Percentiles rank a stretch among this genome's conserved stretches.
phyloP scores from a whole-genome alignment of 768 basidiomycete genomes.

The Pleurotus giganteus region DNA sequence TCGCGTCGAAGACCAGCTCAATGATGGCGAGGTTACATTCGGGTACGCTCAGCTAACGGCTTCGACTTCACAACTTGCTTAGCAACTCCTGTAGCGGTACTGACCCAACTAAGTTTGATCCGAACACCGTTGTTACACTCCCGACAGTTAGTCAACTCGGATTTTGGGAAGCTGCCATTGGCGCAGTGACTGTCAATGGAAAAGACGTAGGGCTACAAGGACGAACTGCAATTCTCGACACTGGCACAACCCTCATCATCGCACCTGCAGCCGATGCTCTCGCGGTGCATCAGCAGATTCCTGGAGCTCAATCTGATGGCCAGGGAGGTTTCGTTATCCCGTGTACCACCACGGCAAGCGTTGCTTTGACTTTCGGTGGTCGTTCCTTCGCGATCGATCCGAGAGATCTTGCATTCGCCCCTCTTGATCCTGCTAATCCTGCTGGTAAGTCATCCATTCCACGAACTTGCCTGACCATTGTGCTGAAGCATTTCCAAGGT shows the following conservation, averaged over 20 bases:
- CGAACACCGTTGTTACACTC: slow-evolving; percentile 53
- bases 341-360: slow-evolving; percentile 37
- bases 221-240: slow-evolving; percentile 75
- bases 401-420: slow-evolving; percentile 58
- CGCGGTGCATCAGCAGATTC: slow-evolving; percentile 39
- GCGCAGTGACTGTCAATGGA: slow-evolving; percentile 57
- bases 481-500: background rate
- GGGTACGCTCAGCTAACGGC: slow-evolving; percentile 49
- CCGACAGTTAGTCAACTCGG: slow-evolving; percentile 62
- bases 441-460: slow-evolving; percentile 31
- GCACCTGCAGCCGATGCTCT: slow-evolving; percentile 35
- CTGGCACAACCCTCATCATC: slow-evolving; percentile 50
- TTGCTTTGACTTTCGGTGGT: slow-evolving; percentile 47
- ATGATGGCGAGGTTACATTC: slow-evolving; percentile 81
- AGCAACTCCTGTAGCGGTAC: slow-evolving; percentile 37
- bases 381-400: slow-evolving; percentile 56
- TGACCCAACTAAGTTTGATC: slow-evolving; percentile 66
- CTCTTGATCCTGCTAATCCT: slow-evolving; percentile 45
- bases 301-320: slow-evolving; percentile 37
- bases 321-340: slow-evolving; percentile 50
- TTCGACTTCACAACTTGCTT: too few species aligned
- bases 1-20: slow-evolving; percentile 62
- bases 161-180: slow-evolving; percentile 78
- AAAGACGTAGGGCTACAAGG: slow-evolving; percentile 44
- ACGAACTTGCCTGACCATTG: background rate